Conservation (phyloP, 306 rosid species). For the Prunus campanulata region DNA sequence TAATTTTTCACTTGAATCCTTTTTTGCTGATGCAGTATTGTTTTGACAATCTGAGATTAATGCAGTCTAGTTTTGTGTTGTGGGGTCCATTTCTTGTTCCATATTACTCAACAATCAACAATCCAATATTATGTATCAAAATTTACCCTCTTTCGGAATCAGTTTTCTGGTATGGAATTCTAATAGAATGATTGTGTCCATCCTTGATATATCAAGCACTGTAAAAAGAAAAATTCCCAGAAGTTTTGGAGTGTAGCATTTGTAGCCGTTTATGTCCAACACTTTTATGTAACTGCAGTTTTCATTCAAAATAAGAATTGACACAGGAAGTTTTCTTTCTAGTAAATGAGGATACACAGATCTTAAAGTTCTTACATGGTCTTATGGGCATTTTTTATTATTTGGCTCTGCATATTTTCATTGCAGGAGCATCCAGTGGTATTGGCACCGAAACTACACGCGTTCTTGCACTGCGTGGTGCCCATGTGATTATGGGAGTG, state of each 20-base stretch:
- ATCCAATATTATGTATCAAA: neutral
- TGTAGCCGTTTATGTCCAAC: too few species aligned
- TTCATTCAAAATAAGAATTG: too few species aligned
- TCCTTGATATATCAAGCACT: too few species aligned
- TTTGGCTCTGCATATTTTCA: conserved; percentile 18
- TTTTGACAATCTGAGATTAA: neutral
- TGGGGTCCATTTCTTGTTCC: neutral
- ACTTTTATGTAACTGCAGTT: too few species aligned
- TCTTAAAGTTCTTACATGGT: neutral
- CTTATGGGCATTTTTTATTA: neutral
- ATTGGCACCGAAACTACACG: conserved; percentile 77
- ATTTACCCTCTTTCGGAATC: neutral
- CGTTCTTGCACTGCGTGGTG: conserved; percentile 87
- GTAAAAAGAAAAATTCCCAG: too few species aligned
- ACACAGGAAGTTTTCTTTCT: too few species aligned
- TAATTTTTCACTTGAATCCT: neutral
- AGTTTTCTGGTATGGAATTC: neutral
- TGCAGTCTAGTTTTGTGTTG: neutral
- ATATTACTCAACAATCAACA: neutral
- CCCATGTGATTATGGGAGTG: conserved; percentile 74
- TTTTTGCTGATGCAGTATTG: neutral
- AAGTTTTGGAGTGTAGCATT: too few species aligned
- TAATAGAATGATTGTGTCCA: too few species aligned
- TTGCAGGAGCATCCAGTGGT: conserved; percentile 81
- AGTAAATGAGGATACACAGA: too few species aligned